Evolutionary conservation across 2,329 filamentous ascomycete genomes (phyloP), one percentile per base, ranked within the genome.

Genomic region (Diaporthe vexans): DNA sequence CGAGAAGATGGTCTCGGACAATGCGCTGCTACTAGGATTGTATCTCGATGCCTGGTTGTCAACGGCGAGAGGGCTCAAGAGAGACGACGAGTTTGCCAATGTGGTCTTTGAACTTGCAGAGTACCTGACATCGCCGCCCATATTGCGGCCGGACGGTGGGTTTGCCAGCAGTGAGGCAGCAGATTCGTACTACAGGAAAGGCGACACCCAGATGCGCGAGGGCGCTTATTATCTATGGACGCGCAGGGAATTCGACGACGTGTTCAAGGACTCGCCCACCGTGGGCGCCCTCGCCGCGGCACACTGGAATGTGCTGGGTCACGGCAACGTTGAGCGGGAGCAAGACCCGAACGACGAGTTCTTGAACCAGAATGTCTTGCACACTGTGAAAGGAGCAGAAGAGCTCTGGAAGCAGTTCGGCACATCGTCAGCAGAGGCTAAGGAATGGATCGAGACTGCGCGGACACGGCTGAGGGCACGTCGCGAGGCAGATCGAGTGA

Each of bases 201-300:
- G 92, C 1, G 95, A 97, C 79, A 89, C 87, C 6, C 94, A 97
- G 71, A 95, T 95, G 86, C 91, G 94, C 46, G 95, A 98, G 83
- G 97, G 97, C 0, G 96, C 95, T 0, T 98, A 94, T 81, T 98
- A 98, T 79, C 90, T 98, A 4, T 99, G 96, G 96, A 97, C 95
- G 0, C 86, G 93, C 69, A 93, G 95, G 69, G 95, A 98, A 81
- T 93, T 98, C 75, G 92, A 95, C 75, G 89, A 91, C 15, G 90
- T 97, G 3, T 88, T 98, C 1, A 81, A 82, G 8, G 83, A 87
- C 65, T 83, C 84, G 61, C 70, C 70, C 17, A 88, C 92, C 54
- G 91, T 94, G 74, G 92, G 92, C 29, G 90, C 92, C 3, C 90
- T 98, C 21, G 92, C 94, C 40, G 94, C 95, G 0, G 91, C 91